Base-by-base conservation (phyloP, 192 early-diverging fungal species). In the Coemansia sp. region DNA sequence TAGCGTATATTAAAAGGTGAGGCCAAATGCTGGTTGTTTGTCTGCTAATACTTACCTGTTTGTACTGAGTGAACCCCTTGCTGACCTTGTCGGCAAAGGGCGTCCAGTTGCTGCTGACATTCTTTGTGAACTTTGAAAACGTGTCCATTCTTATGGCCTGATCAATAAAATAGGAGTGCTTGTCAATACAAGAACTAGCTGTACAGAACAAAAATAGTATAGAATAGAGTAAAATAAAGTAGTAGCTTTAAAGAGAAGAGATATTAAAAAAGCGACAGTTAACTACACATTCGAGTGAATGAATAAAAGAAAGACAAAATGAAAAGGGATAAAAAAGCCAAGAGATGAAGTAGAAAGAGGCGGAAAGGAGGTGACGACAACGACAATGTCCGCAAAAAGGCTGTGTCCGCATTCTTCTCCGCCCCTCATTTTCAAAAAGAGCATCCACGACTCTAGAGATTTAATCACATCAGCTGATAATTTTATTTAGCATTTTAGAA, bases 31-130 rank as follows among this genome's bases (percentile, higher is more conserved):
- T 32, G 32, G 32, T 32, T 32, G 32, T 4, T 32, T 4, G 1
- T 32, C 4, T 32, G 32, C 32, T 2, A 32, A 32, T 16, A 43
- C 56, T 47, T 77, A 63, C 78, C 68, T 86, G 82, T 67, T 80
- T 79, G 73, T 77, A 78, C 63, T 82, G 84, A 61, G 84, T 85
- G 57, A 85, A 77, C 58, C 80, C 77, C 66, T 63, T 63, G 59
- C 71, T 68, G 42, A 82, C 67, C 54, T 77, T 79, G 22, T 76
- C 68, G n/a, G 84, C 75, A 57, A 82, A 85, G 21, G 79, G 80
- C 59, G 80, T 61, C 72, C 81, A 80, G 59, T 68, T 69, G 19
- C 61, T 71, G 72, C 77, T 83, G 61, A 83, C 80, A 46, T 68
- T 73, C 51, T 78, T 68, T 22, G 80, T 78, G 41, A 85, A 82